Conservation (phyloP, 768 basidiomycete genomes). For the Lentinula boryana region DNA sequence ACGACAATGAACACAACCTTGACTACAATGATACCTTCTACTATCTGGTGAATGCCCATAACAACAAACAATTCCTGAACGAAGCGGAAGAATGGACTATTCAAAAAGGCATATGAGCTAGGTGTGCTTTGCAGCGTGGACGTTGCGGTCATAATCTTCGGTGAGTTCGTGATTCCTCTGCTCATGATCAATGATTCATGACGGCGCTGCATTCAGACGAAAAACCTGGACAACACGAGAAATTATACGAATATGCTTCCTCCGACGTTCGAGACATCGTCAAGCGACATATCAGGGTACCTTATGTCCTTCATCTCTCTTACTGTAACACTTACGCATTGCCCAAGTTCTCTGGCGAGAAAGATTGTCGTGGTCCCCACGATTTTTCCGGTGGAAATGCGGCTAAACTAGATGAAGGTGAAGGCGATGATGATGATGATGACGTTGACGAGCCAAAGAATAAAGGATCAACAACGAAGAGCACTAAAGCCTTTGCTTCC, state of each 20-base stretch:
- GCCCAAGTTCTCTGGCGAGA: slow-evolving; percentile 3
- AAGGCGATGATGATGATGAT: slow-evolving; percentile 8
- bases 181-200: not conserved
- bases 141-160: slow-evolving; percentile 71
- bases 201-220: not conserved
- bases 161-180: slow-evolving; percentile 25
- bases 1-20: not conserved
- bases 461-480: not conserved
- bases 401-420: not conserved
- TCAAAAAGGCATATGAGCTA: slow-evolving; percentile 76
- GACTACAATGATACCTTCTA: not conserved
- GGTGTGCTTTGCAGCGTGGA: slow-evolving; percentile 76
- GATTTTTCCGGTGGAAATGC: slow-evolving; percentile 1
- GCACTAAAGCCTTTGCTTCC: not conserved
- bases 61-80: not conserved
- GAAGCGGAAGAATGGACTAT: slow-evolving; percentile 69
- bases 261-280: slow-evolving; percentile 6
- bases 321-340: not conserved
- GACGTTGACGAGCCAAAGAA: not conserved
- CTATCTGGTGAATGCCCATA: not conserved
- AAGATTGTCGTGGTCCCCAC: slow-evolving; percentile 2
- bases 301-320: not conserved
- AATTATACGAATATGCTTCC: slow-evolving; percentile 7
- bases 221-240: slow-evolving; percentile 4
- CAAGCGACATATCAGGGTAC: slow-evolving; percentile 4